Percentiles rank a stretch among this genome's conserved stretches.
These are phyloP conservation scores for Avena eriantha DNA, from an alignment of 176 grass and related monocot species.

Conservation along the genomic window DNA sequence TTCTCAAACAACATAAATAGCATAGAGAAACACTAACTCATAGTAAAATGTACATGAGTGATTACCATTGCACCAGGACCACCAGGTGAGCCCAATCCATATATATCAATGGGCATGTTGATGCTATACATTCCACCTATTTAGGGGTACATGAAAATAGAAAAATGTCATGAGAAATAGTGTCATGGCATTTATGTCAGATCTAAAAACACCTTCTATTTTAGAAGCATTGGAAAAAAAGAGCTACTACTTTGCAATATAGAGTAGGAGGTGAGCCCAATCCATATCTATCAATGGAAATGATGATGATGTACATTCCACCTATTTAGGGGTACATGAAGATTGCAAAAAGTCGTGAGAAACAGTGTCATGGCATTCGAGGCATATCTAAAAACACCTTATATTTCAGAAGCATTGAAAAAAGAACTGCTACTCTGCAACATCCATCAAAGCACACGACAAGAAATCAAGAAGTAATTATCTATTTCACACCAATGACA, in stretches of 20 bases:
- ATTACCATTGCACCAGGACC: constrained; percentile 67
- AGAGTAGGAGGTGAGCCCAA: constrained; percentile 43
- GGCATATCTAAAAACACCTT: neutral
- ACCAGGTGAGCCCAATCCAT: constrained; percentile 56
- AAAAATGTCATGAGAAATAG: neutral
- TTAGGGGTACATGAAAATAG: constrained; percentile 31
- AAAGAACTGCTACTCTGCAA: neutral
- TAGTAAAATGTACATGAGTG: constrained; percentile 4
- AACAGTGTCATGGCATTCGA: neutral
- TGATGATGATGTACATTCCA: constrained; percentile 75
- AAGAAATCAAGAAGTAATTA: neutral
- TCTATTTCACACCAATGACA: neutral
- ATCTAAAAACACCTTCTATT: neutral
- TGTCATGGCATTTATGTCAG: neutral
- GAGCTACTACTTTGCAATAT: neutral
- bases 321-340: constrained; percentile 54
- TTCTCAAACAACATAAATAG: neutral
- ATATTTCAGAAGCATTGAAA: neutral
- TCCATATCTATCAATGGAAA: constrained; percentile 73
- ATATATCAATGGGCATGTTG: constrained; percentile 70
- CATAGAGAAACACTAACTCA: neutral
- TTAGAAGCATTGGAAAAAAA: neutral
- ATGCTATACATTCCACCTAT: constrained; percentile 84
- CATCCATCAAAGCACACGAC: neutral
- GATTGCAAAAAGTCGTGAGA: neutral